phyloP scores from a whole-genome alignment of 2,329 filamentous ascomycete species.

The Aspergillus phoenicis region DNA sequence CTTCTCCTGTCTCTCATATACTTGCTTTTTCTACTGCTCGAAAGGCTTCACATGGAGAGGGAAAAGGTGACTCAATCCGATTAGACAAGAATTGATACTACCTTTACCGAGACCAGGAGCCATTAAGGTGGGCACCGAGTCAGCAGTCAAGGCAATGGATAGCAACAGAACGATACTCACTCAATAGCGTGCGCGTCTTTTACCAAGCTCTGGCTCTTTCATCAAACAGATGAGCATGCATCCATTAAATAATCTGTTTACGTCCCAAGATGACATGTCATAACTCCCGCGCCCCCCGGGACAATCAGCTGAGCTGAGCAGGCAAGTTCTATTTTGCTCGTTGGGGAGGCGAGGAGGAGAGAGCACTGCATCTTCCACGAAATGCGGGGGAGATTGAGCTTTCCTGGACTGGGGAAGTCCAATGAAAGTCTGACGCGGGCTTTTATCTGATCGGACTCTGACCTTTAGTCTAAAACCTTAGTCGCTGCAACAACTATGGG shows the following conservation, averaged over 20 bases:
- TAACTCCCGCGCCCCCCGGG: not conserved
- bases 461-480: not conserved
- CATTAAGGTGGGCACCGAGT: not conserved
- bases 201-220: not conserved
- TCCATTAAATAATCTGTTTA: not conserved
- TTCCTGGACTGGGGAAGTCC: not conserved
- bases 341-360: not conserved
- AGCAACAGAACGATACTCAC: not conserved
- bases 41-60: not conserved
- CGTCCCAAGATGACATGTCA: not conserved
- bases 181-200: not conserved
- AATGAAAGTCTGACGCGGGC: not conserved
- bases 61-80: no score
- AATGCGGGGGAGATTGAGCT: not conserved
- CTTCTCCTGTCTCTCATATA: not conserved
- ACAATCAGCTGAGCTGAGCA: not conserved
- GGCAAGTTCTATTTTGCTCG: not conserved
- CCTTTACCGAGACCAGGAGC: not conserved
- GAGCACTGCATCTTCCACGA: not conserved
- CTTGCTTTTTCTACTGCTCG: not conserved
- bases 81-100: no score
- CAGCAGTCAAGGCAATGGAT: not conserved
- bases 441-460: not conserved
- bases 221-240: not conserved
- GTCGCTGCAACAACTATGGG: not conserved